Conservation (phyloP, 1,284 basidiomycete genomes). For the Tetrapyrgos nigripes region DNA sequence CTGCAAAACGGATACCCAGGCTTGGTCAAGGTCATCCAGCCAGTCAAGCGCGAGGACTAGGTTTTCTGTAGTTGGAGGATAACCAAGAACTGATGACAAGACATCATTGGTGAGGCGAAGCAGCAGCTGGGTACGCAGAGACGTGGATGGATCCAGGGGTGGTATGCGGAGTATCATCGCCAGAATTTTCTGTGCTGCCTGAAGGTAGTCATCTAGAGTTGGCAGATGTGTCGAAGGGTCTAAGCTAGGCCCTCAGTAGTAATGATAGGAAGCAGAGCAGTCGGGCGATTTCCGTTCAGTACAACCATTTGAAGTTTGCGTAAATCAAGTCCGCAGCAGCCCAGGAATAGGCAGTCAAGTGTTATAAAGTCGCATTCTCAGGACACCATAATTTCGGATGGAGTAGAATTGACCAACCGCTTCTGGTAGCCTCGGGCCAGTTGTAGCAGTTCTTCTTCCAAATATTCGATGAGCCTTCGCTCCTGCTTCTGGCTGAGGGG, state of each 20-base stretch:
- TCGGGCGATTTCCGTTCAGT: too few relatives aligned
- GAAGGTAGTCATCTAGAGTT: constrained; percentile 64
- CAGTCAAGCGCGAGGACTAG: constrained; percentile 63
- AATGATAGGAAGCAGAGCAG: background rate
- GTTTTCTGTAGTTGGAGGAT: constrained; percentile 48
- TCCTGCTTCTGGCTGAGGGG: constrained; percentile 61
- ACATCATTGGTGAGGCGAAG: constrained; percentile 75
- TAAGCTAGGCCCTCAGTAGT: constrained; percentile 42
- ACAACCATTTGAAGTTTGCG: constrained; percentile 8
- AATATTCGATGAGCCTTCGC: constrained; percentile 61
- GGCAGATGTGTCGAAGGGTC: constrained; percentile 57
- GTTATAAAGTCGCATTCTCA: background rate
- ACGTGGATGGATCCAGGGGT: constrained; percentile 68
- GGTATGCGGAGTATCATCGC: constrained; percentile 73
- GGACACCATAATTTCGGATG: background rate
- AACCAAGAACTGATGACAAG: constrained; percentile 63
- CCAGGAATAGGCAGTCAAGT: background rate
- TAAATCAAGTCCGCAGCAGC: background rate
- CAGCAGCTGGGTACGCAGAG: constrained; percentile 66
- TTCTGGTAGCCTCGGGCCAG: constrained; percentile 74
- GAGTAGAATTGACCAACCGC: constrained; percentile 52
- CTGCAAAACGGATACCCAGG: constrained; percentile 69
- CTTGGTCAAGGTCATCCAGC: constrained; percentile 73
- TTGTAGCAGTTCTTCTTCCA: constrained; percentile 69
- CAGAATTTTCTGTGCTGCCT: constrained; percentile 58